Evolutionary conservation across 441 rosid genomes (phyloP).

Genomic region (Syzygium syzygioides): DNA sequence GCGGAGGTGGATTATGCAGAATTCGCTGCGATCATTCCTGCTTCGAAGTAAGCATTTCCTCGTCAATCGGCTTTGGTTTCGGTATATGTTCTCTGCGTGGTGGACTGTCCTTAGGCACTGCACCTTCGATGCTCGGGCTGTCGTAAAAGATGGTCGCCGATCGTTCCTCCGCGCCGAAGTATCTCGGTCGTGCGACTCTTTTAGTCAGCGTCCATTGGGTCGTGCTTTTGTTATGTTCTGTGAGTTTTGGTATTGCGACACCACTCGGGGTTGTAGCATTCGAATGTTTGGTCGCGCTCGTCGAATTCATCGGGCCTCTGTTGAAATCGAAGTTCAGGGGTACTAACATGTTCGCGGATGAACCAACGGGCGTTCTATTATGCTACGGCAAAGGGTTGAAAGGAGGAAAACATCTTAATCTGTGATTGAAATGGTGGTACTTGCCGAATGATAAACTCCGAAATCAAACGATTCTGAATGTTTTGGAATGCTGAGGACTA

Average conservation of each 20-base stretch:
- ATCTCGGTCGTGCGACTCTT: not conserved
- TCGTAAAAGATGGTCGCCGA: not conserved
- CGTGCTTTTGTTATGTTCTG: not conserved
- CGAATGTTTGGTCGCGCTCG: not conserved
- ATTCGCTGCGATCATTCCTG: slow-evolving; percentile 49
- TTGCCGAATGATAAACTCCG: not conserved
- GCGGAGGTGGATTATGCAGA: slow-evolving; percentile 9
- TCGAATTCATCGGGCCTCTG: not conserved
- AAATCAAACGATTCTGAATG: not conserved
- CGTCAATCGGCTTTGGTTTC: not conserved
- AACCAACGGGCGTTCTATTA: not conserved
- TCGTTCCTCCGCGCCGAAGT: not conserved
- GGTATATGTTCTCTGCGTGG: not conserved
- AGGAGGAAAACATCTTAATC: not conserved
- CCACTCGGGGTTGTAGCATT: not conserved
- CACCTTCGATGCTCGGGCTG: not conserved
- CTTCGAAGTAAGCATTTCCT: slow-evolving; percentile 48
- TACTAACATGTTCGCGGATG: not conserved
- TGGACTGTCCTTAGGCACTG: not conserved
- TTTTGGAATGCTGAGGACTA: not conserved
- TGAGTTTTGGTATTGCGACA: not conserved
- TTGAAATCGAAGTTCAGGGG: not conserved
- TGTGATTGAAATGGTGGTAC: not conserved
- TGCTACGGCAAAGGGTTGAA: not conserved
- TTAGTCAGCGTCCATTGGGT: not conserved